Evolutionary conservation across 176 grass and related monocot genomes (phyloP).

Genomic region (Carex parvula): DNA sequence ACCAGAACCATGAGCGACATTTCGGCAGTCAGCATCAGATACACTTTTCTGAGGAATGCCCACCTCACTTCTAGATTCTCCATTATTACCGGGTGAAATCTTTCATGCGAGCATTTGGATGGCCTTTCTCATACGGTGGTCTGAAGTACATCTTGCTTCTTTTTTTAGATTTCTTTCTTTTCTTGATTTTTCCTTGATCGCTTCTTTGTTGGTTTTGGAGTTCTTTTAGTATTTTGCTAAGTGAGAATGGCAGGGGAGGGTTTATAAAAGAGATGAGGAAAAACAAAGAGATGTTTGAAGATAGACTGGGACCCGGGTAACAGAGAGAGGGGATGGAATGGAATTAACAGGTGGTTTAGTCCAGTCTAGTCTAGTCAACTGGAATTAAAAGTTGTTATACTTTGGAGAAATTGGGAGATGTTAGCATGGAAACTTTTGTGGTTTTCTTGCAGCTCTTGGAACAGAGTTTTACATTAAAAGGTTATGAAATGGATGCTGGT

Average conservation of each 20-base stretch:
- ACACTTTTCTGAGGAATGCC: too few species aligned
- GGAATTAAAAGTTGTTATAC: too few species aligned
- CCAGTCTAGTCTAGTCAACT: background rate
- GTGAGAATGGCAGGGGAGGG: background rate
- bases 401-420: conserved; percentile 17
- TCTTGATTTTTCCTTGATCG: background rate
- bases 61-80: too few species aligned
- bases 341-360: background rate
- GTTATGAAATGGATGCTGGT: background rate
- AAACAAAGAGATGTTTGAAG: background rate
- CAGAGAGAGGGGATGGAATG: background rate
- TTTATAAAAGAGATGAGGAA: conserved; percentile 23
- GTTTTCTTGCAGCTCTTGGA: conserved; percentile 80
- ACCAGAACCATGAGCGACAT: too few species aligned
- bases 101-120: too few species aligned
- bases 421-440: conserved; percentile 78
- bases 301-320: background rate
- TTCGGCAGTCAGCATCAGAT: too few species aligned
- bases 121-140: too few species aligned
- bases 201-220: conserved; percentile 3
- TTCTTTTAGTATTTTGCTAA: background rate
- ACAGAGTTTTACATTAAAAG: conserved; percentile 45
- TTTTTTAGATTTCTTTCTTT: too few species aligned
- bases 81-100: too few species aligned
- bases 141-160: conserved; percentile 38